Evolutionary conservation across 2,329 filamentous ascomycete genomes (phyloP), one percentile per base, ranked within the genome.

Genomic region (Orbilia ellipsospora): DNA sequence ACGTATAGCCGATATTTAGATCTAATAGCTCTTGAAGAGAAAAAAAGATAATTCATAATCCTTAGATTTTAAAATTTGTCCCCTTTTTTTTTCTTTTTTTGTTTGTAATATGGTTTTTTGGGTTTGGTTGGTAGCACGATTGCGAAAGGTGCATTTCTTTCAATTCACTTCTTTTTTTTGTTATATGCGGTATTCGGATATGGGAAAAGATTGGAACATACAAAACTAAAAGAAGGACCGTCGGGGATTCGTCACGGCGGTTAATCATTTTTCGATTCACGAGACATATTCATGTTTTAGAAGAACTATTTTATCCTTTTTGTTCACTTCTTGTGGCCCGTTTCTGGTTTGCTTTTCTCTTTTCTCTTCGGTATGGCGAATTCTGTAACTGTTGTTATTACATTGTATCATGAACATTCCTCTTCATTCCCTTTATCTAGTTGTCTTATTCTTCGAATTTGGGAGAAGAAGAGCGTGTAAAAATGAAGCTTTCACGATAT

Each of bases 1-100:
- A 18, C 23, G 16, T 13, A 36, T 60, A 75, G 72, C 64, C 45
- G 10, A 75, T 75, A 64, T 75, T 75, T 61, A 75, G 72, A 64
- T 26, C 72, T 44, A 75, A 75, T 62, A 75, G 72, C 59, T 75
- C 72, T 64, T 75, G 23, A 73, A 52, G 48, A 63, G 16, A 48
- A 48, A 48, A 48, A 48, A 18, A 62, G 44, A 57, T 66, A 62
- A 61, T 62, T 40, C 56, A 40, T 67, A 67, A 74, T 67, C 57
- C 50, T 44, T 74, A 74, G 51, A 31, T 48, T 16, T 15, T 7
- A 36, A 36, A 36, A 36, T 36, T 36, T 36, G 31, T 36, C 31
- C 31, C 10, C 8, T 36, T 36, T 36, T 6, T 2, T 7, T 36
- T 2, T 7, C 8, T 6, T 10, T 7, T 36, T 36, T 7, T 36